These are phyloP conservation scores for Sordariomycetes sp. DNA, from an alignment of 2,329 filamentous ascomycete species.

Conservation along the genomic window DNA sequence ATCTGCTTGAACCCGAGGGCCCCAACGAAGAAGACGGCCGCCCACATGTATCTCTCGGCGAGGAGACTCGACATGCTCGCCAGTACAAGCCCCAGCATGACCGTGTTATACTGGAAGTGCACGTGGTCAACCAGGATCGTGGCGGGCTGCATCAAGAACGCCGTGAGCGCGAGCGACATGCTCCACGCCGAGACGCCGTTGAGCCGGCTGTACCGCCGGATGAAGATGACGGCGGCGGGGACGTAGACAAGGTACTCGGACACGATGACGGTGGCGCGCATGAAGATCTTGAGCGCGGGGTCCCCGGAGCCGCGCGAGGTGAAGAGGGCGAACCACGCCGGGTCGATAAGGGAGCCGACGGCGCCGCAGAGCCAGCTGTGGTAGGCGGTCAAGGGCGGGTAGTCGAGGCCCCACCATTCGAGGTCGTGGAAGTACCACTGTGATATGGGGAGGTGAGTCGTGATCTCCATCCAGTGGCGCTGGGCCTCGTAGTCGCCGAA, in stretches of 20 bases:
- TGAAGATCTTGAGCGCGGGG: constrained; percentile 77
- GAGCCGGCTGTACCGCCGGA: constrained; percentile 67
- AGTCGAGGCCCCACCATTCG: constrained; percentile 96
- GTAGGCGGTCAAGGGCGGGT: constrained; percentile 94
- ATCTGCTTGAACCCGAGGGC: constrained; percentile 99
- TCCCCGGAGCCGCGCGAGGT: constrained; percentile 75
- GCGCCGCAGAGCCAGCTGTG: constrained; percentile 93
- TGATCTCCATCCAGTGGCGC: constrained; percentile 98
- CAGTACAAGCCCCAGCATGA: constrained; percentile 88
- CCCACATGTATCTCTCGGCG: constrained; percentile 76
- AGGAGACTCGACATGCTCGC: constrained; percentile 83
- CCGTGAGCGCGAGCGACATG: constrained; percentile 72
- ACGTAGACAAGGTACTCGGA: constrained; percentile 89
- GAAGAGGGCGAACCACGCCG: constrained; percentile 79
- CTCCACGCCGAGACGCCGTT: constrained; percentile 75
- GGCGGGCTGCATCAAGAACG: constrained; percentile 83
- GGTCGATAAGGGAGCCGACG: constrained; percentile 69
- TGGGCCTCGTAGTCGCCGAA: constrained; percentile 97
- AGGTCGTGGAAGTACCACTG: constrained; percentile 98
- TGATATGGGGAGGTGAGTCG: constrained; percentile 75
- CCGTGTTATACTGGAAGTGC: constrained; percentile 96
- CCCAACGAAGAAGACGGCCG: constrained; percentile 84
- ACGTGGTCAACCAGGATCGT: constrained; percentile 90
- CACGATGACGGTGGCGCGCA: constrained; percentile 83
- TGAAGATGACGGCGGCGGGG: constrained; percentile 75